These are phyloP conservation scores for Endothia cerciana DNA, from an alignment of 2,329 filamentous ascomycete species.

Conservation along the genomic window DNA sequence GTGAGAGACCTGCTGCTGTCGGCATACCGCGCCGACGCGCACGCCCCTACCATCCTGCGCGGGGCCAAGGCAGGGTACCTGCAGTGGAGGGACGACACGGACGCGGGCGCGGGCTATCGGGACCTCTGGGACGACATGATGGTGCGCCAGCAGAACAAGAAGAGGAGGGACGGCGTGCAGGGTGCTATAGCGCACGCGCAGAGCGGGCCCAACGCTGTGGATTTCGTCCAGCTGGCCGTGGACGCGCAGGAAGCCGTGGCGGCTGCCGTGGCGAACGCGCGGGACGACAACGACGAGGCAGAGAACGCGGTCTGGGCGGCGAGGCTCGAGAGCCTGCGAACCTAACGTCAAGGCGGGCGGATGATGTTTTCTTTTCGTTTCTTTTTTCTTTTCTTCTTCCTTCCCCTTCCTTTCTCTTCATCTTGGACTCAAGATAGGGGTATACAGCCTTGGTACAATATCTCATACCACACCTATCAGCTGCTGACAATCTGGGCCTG, in stretches of 20 bases:
- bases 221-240: constrained; percentile 22
- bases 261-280: not conserved
- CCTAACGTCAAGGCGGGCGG: not conserved
- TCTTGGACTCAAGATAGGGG: no score
- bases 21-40: constrained; percentile 9
- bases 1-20: constrained; percentile 22
- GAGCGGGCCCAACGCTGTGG: constrained; percentile 24
- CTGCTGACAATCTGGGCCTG: no score
- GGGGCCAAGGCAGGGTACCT: constrained; percentile 9
- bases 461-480: no score
- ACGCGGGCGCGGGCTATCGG: constrained; percentile 18
- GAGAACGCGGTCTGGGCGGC: not conserved
- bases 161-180: constrained; percentile 6
- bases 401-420: no score
- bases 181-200: constrained; percentile 28
- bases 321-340: not conserved
- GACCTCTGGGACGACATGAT: constrained; percentile 25
- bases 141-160: constrained; percentile 19
- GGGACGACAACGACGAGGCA: not conserved
- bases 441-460: no score
- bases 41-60: not conserved
- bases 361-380: no score
- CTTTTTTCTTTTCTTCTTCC: no score
- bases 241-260: not conserved
- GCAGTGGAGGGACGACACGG: constrained; percentile 9